Evolutionary conservation across 2,329 filamentous ascomycete genomes (phyloP).

Genomic region (Neonectria coccinea): DNA sequence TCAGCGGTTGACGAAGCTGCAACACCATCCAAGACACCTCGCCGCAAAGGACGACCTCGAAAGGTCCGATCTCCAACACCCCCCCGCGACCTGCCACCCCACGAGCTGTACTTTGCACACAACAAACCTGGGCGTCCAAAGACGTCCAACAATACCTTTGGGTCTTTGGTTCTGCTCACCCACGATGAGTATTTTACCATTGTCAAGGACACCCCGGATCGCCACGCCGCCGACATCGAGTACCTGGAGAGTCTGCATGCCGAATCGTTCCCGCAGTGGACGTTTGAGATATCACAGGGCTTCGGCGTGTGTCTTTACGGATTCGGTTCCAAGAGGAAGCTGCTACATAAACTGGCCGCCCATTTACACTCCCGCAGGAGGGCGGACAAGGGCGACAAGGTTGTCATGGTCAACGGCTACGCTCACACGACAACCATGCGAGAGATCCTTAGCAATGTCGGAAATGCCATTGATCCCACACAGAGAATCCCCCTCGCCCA

Average conservation of each 20-base stretch:
- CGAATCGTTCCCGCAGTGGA: conserved; percentile 90
- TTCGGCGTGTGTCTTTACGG: conserved; percentile 95
- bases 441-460: conserved; percentile 77
- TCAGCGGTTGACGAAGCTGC: conserved; percentile 51
- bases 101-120: conserved; percentile 94
- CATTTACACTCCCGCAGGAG: conserved; percentile 63
- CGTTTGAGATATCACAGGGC: conserved; percentile 86
- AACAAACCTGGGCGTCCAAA: conserved; percentile 84
- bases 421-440: conserved; percentile 72
- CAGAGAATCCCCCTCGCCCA: conserved; percentile 69
- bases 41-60: conserved; percentile 43
- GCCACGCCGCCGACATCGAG: conserved; percentile 75
- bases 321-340: conserved; percentile 85
- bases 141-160: conserved; percentile 88
- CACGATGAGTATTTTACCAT: conserved; percentile 90
- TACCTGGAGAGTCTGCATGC: conserved; percentile 81
- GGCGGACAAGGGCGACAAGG: conserved; percentile 55
- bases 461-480: conserved; percentile 67
- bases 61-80: conserved; percentile 76
- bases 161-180: conserved; percentile 79
- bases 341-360: conserved; percentile 81
- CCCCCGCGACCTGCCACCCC: conserved; percentile 82
- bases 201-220: conserved; percentile 72
- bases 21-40: conserved; percentile 58
- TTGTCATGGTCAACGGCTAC: conserved; percentile 92